phyloP scores from a whole-genome alignment of 2,329 filamentous ascomycete genomes.

The Aspergillus pseudonomiae region DNA sequence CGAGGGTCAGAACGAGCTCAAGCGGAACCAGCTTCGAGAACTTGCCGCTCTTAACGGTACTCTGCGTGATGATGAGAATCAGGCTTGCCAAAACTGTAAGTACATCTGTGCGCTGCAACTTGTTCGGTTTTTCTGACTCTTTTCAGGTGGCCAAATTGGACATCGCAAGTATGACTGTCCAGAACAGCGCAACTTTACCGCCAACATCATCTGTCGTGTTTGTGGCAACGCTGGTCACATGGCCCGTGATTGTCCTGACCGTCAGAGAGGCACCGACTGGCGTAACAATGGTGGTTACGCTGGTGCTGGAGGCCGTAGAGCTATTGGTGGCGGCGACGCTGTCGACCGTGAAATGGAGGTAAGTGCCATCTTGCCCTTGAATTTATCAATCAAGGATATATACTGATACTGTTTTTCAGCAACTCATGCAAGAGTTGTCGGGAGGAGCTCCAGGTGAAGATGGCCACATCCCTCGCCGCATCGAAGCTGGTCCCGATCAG shows the following conservation, averaged over 20 bases:
- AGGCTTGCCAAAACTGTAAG: conserved; percentile 94
- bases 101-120: conserved; percentile 14
- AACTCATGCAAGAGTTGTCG: conserved; percentile 97
- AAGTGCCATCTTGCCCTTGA: conserved; percentile 40
- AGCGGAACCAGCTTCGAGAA: conserved; percentile 97
- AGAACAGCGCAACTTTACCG: conserved; percentile 97
- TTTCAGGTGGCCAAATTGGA: conserved; percentile 84
- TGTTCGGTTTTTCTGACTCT: neutral
- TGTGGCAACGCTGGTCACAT: conserved; percentile 98
- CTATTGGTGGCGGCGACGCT: conserved; percentile 76
- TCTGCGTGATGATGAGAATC: conserved; percentile 97
- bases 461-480: conserved; percentile 70
- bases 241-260: conserved; percentile 95
- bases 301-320: conserved; percentile 56
- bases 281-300: conserved; percentile 69
- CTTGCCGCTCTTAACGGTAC: conserved; percentile 98
- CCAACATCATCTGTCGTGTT: conserved; percentile 97
- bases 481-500: conserved; percentile 78
- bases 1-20: conserved; percentile 97
- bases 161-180: conserved; percentile 99
- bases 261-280: conserved; percentile 88
- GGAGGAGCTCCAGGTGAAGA: conserved; percentile 65
- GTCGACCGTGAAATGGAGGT: conserved; percentile 95
- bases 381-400: neutral
- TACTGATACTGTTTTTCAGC: conserved; percentile 58